Percentiles rank a stretch among this genome's conserved stretches.
phyloP scores from a whole-genome alignment of 1,139 yeast species.

The Hemisphaericaspora xylanilytica region DNA sequence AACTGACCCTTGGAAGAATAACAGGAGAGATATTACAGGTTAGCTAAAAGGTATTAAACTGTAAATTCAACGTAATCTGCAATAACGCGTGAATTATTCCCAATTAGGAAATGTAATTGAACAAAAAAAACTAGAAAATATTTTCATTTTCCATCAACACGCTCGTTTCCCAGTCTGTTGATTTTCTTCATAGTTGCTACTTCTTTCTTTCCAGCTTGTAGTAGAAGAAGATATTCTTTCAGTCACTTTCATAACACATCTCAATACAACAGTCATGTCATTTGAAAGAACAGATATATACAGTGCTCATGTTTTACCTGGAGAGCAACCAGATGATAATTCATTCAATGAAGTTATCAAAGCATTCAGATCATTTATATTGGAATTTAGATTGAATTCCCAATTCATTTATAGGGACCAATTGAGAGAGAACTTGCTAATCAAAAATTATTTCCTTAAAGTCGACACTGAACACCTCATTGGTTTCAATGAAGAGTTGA shows the following conservation, averaged over 20 bases:
- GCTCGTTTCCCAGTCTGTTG: no score
- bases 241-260: no score
- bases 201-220: no score
- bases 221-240: no score
- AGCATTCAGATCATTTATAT: slow-evolving; percentile 77
- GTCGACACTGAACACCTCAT: slow-evolving; percentile 86
- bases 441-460: slow-evolving; percentile 67
- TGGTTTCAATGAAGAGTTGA: slow-evolving; percentile 84
- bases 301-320: slow-evolving; percentile 84
- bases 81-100: slow-evolving; percentile 15
- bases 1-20: no score
- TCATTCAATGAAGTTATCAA: slow-evolving; percentile 73
- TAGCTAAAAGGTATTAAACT: not conserved
- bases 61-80: slow-evolving; percentile 3
- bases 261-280: slow-evolving; percentile 42
- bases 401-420: slow-evolving; percentile 90
- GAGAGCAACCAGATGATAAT: slow-evolving; percentile 66
- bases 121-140: not conserved
- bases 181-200: no score
- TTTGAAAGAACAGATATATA: slow-evolving; percentile 81
- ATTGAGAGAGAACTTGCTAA: slow-evolving; percentile 79
- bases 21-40: no score
- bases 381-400: slow-evolving; percentile 81
- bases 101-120: slow-evolving; percentile 21
- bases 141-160: not conserved